Conservation (phyloP, 2,329 filamentous ascomycete genomes). For the Clarireedia paspali region DNA sequence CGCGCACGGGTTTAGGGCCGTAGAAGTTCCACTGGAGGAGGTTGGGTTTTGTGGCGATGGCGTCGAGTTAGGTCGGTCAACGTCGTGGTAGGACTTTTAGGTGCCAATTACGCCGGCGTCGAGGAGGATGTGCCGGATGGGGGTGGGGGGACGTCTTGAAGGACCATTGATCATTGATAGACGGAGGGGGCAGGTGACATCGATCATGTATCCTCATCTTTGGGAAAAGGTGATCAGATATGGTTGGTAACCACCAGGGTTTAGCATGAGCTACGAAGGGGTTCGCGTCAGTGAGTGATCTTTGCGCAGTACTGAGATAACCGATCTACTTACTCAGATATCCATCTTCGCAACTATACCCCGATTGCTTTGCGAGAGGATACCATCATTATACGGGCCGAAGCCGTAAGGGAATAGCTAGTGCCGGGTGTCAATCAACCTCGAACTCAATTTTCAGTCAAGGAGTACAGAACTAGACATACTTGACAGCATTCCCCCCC, state of each 20-base stretch:
- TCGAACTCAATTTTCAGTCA: neutral
- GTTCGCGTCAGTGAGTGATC: neutral
- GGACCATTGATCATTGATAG: conserved; percentile 35
- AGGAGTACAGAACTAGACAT: neutral
- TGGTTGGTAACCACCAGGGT: conserved; percentile 40
- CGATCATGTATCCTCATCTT: conserved; percentile 29
- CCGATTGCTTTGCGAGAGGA: conserved; percentile 45
- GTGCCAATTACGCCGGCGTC: conserved; percentile 32
- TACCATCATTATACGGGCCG: conserved; percentile 31
- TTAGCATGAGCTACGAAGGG: conserved; percentile 38
- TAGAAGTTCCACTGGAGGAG: conserved; percentile 42
- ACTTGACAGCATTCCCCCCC: conserved; percentile 32
- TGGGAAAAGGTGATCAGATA: conserved; percentile 37
- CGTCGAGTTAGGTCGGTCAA: conserved; percentile 32
- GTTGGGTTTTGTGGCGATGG: conserved; percentile 33
- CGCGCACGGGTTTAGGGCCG: conserved; percentile 30
- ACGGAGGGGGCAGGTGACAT: conserved; percentile 38
- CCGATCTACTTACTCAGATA: conserved; percentile 26
- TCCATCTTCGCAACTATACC: conserved; percentile 48
- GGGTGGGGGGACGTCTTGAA: conserved; percentile 33
- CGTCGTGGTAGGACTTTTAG: conserved; percentile 28
- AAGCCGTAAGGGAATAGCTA: conserved; percentile 30
- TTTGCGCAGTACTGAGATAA: neutral
- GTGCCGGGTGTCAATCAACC: neutral
- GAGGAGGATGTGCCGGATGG: conserved; percentile 24